A percentile compares a stretch with the other conserved stretches of the same genome.
phyloP scores from a whole-genome alignment of 2,329 filamentous ascomycete species.

The Talaromyces sp. region DNA sequence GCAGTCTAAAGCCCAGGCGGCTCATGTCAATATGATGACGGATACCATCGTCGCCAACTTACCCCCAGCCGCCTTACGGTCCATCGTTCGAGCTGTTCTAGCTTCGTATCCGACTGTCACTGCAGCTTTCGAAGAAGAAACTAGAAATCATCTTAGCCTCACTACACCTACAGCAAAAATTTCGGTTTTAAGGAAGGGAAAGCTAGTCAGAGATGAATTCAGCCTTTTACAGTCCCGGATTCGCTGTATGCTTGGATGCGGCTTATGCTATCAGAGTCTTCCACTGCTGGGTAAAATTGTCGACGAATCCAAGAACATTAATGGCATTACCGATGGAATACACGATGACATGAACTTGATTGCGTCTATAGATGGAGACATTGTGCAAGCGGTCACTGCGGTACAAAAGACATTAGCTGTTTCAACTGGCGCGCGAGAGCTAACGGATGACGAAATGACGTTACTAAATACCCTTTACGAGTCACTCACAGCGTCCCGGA shows the following conservation, averaged over 20 bases:
- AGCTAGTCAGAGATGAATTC: slow-evolving; percentile 28
- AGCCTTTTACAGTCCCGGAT: slow-evolving; percentile 24
- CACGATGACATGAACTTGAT: slow-evolving; percentile 21
- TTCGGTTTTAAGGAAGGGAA: slow-evolving; percentile 23
- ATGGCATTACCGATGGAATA: background rate
- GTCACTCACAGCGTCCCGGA: background rate
- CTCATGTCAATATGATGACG: slow-evolving; percentile 50
- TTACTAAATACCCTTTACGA: slow-evolving; percentile 8
- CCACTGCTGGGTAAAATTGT: slow-evolving; percentile 13
- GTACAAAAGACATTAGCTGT: slow-evolving; percentile 32
- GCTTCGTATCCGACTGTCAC: slow-evolving; percentile 26
- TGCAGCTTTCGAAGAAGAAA: slow-evolving; percentile 28
- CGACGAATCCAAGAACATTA: background rate
- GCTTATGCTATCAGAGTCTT: slow-evolving; percentile 31
- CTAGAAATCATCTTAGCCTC: background rate
- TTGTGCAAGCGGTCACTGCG: slow-evolving; percentile 38
- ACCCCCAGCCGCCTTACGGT: slow-evolving; percentile 39
- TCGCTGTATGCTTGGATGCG: slow-evolving; percentile 34
- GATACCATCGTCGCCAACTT: slow-evolving; percentile 47
- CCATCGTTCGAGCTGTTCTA: slow-evolving; percentile 31
- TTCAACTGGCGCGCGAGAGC: slow-evolving; percentile 21
- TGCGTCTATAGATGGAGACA: slow-evolving; percentile 35
- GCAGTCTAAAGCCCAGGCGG: slow-evolving; percentile 20
- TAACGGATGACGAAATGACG: slow-evolving; percentile 15
- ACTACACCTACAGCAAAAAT: background rate